These are phyloP conservation scores for Inga oerstediana DNA, from an alignment of 306 rosid species.

Conservation along the genomic window DNA sequence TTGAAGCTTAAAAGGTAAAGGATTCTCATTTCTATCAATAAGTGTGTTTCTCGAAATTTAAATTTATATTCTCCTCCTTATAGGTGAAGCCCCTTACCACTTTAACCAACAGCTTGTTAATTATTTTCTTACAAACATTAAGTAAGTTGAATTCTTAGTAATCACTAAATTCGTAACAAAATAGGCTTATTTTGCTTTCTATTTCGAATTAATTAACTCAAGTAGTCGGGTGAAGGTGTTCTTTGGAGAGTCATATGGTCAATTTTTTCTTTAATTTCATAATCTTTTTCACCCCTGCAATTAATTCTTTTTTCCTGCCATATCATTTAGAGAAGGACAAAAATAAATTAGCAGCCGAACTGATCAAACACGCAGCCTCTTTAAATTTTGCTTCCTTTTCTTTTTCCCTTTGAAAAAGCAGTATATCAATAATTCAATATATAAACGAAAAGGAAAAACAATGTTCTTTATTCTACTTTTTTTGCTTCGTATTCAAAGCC, in stretches of 20 bases:
- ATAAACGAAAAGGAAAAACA: not conserved
- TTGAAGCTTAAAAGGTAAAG: too few relatives aligned
- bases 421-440: not conserved
- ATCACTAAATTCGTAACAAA: not conserved
- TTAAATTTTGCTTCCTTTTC: not conserved
- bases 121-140: not conserved
- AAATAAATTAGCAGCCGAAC: conserved; percentile 28
- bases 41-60: rapidly evolving
- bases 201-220: not conserved
- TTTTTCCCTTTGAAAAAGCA: not conserved
- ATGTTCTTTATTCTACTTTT: conserved; percentile 1
- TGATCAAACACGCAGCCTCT: conserved; percentile 14
- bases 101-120: too few relatives aligned
- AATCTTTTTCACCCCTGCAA: not conserved
- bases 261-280: not conserved
- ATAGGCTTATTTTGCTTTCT: not conserved
- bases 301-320: not conserved
- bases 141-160: not conserved
- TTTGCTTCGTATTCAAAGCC: not conserved
- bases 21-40: too few relatives aligned
- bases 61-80: too few relatives aligned
- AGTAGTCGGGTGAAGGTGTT: not conserved
- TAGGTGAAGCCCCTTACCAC: too few relatives aligned
- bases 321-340: not conserved
- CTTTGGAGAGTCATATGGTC: not conserved